These are phyloP conservation scores for Solanum clarkiae DNA, from an alignment of 257 asterid species.

Conservation along the genomic window DNA sequence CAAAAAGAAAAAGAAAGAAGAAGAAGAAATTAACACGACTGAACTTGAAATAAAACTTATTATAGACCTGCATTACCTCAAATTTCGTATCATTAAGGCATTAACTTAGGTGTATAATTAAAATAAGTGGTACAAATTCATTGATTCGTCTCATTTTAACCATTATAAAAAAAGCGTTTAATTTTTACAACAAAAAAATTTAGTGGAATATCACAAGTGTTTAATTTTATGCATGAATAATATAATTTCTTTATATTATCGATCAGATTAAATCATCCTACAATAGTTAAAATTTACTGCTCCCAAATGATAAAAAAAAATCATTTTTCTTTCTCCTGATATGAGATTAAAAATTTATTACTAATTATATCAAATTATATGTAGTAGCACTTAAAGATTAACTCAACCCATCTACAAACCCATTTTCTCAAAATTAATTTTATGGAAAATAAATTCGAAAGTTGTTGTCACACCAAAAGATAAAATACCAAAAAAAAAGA, in stretches of 20 bases:
- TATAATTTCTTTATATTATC: no score
- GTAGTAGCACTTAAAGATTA: neutral
- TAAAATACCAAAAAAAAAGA: neutral
- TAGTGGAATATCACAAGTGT: rapidly evolving
- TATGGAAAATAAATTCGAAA: neutral
- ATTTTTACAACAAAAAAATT: no score
- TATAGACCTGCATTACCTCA: no score
- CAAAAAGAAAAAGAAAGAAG: no score
- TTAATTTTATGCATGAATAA: no score
- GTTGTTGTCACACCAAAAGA: neutral
- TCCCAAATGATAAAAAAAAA: neutral
- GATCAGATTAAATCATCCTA: neutral
- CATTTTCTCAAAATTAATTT: neutral
- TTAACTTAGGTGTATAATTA: no score
- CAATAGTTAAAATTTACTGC: neutral
- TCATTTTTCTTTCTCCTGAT: neutral
- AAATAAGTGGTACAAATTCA: no score
- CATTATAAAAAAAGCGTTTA: no score
- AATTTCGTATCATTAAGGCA: no score
- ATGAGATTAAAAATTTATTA: neutral
- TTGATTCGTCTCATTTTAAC: no score
- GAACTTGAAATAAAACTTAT: no score
- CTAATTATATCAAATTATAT: neutral
- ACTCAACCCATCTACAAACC: neutral
- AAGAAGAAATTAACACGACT: no score